Base-by-base conservation (phyloP, 257 asterid species). In the Solanum medicagineum region DNA sequence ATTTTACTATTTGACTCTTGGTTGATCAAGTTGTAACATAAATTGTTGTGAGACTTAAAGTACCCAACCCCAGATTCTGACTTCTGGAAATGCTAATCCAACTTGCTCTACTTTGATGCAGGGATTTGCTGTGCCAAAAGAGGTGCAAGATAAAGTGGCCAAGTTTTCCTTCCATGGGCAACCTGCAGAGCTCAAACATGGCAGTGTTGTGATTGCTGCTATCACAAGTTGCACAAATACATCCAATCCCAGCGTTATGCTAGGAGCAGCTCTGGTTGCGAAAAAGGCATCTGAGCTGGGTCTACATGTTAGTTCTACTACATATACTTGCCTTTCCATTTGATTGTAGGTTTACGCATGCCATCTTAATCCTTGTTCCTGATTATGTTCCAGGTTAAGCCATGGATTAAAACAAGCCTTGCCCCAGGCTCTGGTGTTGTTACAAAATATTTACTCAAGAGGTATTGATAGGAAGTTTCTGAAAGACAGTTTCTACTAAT, bases 361-460 rank as follows among this genome's bases (percentile, higher is more conserved):
- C 73, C 83, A 82, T 86, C 80, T 89, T 82, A 69, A 81, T 63
- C 63, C 83, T 32, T 86, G 62, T 85, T 53, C 83, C 83, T 53
- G 83, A 53, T 77, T 77, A 79, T 51, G 53, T 77, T 53, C 49
- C 91, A 96, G 98, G 99, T 96, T 59, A 96, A 96, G 90, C 99
- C 98, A 87, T 96, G 99, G 99, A 85, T 96, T n/a, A 94, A 96
- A 91, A 96, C 99, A 85, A 94, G 99, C 54, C 99, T 96, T 87
- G 98, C 98, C 85, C 98, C 99, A 14, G 99, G 99, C 54, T 94
- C 99, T 73, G 98, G 99, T 53, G 99, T 96, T 82, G 98, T 90
- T 69, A 94, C 94, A 57, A 93, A 94, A 90, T 96, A 96, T 88
- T 90, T 96, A 84, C 90, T 86, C 85, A 77, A 91, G 93, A 96